Conservation (phyloP, 1,139 yeast species). For the Debaryomycetaceae sp. region DNA sequence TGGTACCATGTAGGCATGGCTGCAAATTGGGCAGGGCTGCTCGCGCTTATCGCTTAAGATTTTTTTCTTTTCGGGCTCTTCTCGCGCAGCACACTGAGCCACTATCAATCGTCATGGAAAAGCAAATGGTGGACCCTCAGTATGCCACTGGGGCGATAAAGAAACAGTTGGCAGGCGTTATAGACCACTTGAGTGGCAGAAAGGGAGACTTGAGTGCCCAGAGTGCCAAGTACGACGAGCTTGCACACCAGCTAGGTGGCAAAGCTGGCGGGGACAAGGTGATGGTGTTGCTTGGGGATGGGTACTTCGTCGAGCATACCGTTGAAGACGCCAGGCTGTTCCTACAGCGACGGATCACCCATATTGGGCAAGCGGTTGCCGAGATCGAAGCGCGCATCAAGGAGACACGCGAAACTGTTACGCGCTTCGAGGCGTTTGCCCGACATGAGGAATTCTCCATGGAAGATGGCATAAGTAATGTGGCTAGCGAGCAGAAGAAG, state of each 20-base stretch:
- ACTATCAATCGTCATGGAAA: slow-evolving; percentile 7
- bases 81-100: too few species aligned
- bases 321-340: slow-evolving; percentile 41
- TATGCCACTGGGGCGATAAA: slow-evolving; percentile 9
- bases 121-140: slow-evolving; percentile 6
- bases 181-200: slow-evolving; percentile 13
- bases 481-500: slow-evolving; percentile 16
- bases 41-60: too few species aligned
- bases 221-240: slow-evolving; percentile 9
- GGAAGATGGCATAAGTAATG: slow-evolving; percentile 10
- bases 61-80: too few species aligned
- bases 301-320: slow-evolving; percentile 50
- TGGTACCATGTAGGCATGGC: too few species aligned
- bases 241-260: slow-evolving; percentile 9
- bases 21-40: too few species aligned
- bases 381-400: slow-evolving; percentile 39
- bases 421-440: slow-evolving; percentile 19
- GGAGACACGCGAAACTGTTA: slow-evolving; percentile 39
- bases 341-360: slow-evolving; percentile 34
- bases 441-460: slow-evolving; percentile 8
- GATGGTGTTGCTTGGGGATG: slow-evolving; percentile 53
- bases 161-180: slow-evolving; percentile 14
- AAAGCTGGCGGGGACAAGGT: slow-evolving; percentile 17
- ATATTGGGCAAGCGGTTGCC: slow-evolving; percentile 32
- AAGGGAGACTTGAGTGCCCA: slow-evolving; percentile 14